Conservation (phyloP, 352 stramenopile genomes). For the Phytophthora sp. region DNA sequence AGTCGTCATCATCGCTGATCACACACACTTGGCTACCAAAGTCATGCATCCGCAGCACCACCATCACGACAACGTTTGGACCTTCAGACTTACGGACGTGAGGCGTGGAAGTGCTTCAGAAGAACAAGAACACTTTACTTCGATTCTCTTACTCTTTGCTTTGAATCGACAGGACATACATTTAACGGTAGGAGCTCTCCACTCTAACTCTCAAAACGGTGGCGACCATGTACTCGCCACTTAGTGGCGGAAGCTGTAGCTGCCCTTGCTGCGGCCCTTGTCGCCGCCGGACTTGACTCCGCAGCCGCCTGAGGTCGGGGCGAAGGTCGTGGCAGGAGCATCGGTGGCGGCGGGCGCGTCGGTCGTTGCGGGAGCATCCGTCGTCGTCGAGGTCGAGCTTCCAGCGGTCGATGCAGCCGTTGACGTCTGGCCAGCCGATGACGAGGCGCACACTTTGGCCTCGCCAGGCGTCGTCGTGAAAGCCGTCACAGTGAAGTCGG, state of each 20-base stretch:
- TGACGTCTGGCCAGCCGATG: neutral
- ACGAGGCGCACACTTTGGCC: slow-evolving; percentile 7
- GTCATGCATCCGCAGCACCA: too few relatives aligned
- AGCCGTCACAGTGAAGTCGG: slow-evolving; percentile 30
- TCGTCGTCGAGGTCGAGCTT: slow-evolving; percentile 7
- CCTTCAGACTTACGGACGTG: neutral
- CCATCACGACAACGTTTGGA: too few relatives aligned
- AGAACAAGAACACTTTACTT: slow-evolving; percentile 12
- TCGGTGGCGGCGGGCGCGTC: slow-evolving; percentile 1
- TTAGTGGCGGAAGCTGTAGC: slow-evolving; percentile 23
- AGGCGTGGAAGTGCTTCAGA: neutral
- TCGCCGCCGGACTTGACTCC: slow-evolving; percentile 12
- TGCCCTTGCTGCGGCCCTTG: slow-evolving; percentile 11
- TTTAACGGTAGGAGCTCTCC: slow-evolving; percentile 2
- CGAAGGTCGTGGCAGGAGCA: neutral
- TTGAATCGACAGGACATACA: slow-evolving; percentile 12
- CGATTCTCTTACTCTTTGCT: neutral
- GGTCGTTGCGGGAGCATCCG: slow-evolving; percentile 1
- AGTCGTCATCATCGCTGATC: too few relatives aligned
- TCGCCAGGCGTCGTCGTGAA: slow-evolving; percentile 17
- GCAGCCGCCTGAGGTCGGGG: slow-evolving; percentile 21
- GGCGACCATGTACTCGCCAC: neutral
- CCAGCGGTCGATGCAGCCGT: slow-evolving; percentile 10
- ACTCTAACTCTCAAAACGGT: slow-evolving; percentile 7
- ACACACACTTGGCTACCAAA: too few relatives aligned